Conservation (phyloP, 345 rosid genomes). For the Populus deltoides region DNA sequence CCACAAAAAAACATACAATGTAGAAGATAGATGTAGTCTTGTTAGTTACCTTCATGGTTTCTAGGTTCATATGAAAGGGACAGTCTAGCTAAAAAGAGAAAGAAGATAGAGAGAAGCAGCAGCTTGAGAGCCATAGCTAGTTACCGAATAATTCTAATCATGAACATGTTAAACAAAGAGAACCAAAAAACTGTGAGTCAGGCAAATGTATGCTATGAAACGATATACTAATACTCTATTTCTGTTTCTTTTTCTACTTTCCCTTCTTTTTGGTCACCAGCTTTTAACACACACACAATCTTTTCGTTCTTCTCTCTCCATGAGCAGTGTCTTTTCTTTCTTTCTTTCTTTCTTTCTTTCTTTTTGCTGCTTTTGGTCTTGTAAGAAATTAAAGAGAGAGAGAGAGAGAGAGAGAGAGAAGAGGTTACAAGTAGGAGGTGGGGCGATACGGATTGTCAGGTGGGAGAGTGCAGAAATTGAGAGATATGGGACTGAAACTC, state of each 20-base stretch:
- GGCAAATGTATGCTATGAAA: neutral
- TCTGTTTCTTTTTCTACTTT: neutral
- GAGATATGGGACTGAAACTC: neutral
- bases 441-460: slow-evolving; percentile 27
- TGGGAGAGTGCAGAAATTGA: slow-evolving; percentile 35
- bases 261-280: slow-evolving; percentile 32
- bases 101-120: slow-evolving; percentile 24
- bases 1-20: neutral
- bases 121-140: slow-evolving; percentile 30
- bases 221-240: neutral
- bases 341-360: neutral
- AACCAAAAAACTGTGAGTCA: neutral
- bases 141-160: slow-evolving; percentile 1
- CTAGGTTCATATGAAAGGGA: slow-evolving; percentile 66
- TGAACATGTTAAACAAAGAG: neutral
- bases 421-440: neutral
- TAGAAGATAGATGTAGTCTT: neutral
- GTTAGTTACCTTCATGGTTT: slow-evolving; percentile 80
- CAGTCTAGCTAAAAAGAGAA: slow-evolving; percentile 27
- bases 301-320: neutral
- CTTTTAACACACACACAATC: slow-evolving; percentile 18
- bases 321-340: neutral
- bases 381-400: neutral
- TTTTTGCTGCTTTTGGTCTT: neutral
- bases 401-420: slow-evolving; percentile 8